phyloP scores from a whole-genome alignment of 2,329 filamentous ascomycete species.

The Calcarisporium arbuscula region DNA sequence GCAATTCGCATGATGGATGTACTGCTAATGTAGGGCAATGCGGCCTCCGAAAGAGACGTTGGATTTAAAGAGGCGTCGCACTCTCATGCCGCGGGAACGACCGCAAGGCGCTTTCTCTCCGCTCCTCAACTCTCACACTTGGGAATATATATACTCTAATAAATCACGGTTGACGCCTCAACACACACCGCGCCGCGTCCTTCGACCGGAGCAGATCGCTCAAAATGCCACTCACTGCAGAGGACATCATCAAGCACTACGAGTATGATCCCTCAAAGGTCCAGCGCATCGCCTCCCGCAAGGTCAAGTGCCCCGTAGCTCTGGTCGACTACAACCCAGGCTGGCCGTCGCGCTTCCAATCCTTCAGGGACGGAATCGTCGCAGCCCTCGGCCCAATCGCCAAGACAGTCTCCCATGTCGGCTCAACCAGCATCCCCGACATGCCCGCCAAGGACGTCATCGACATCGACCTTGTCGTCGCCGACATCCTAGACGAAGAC shows the following conservation, averaged over 20 bases:
- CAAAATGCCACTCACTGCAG: no score
- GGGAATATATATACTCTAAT: no score
- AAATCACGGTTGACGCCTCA: no score
- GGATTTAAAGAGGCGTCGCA: no score
- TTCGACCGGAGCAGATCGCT: no score
- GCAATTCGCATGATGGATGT: no score
- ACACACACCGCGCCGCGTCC: no score
- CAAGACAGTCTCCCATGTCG: conserved; percentile 37
- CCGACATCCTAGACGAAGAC: conserved; percentile 31
- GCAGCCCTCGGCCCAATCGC: conserved; percentile 27
- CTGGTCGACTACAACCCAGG: conserved; percentile 30
- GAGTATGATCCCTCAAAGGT: conserved; percentile 14
- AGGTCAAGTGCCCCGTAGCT: conserved; percentile 13
- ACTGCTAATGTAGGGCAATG: no score
- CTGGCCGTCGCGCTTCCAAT: conserved; percentile 28
- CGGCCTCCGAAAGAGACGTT: no score
- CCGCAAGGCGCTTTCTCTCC: no score
- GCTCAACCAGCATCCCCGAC: conserved; percentile 43
- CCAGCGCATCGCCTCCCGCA: conserved; percentile 20
- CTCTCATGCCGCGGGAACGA: no score
- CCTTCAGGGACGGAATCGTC: conserved; percentile 25
- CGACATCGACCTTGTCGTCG: conserved; percentile 44
- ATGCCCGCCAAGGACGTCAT: conserved; percentile 46
- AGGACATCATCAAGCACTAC: conserved; percentile 18
- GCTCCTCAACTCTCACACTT: no score